Evolutionary conservation across 1,284 basidiomycete species (phyloP), one percentile per base, ranked within the genome.

Genomic region (Trichosporon ovoides): DNA sequence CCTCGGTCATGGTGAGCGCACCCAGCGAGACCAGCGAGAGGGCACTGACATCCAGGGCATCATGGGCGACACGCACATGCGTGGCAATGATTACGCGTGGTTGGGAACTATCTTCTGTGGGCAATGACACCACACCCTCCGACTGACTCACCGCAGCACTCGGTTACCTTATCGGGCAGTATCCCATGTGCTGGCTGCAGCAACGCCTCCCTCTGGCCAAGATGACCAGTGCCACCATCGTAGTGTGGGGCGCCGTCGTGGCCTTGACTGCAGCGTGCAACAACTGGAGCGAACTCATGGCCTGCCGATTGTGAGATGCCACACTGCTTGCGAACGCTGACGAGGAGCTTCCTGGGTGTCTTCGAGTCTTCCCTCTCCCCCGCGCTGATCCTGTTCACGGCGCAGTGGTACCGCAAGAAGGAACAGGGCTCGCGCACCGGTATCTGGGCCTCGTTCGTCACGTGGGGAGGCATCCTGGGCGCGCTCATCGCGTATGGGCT

Each of bases 91-190:
- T 14, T 67, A 65, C 52, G 43, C 54, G 1, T 65, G 64, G 64
- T 38, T 67, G 5, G 57, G 55, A 12, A 61, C 51, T 18, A 63
- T 63, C 38, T 65, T 62, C 56, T 65, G 66, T 67, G 37, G 46
- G 63, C 53, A 9, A 7, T 35, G 4, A 7, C 18, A 38, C 7
- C 13, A 16, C 19, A n/a, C 16, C 2, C 12, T 2, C 9, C 12
- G 28, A n/a, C n/a, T 33, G 28, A 33, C 57, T 58, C 22, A 58
- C 56, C 7, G 13, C 28, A 63, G 61, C 50, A 18, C n/a, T 64
- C n/a, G 67, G 67, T 1, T 61, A 59, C 54, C 62, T 68, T 6
- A 53, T 63, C 18, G 65, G 65, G 38, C 50, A 60, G 24, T 68
- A 62, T 51, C 67, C 67, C 28, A 61, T 62, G 53, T 57, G 56